Base-by-base conservation (phyloP, 2,329 filamentous ascomycete genomes). In the Hypoxylon sp. region DNA sequence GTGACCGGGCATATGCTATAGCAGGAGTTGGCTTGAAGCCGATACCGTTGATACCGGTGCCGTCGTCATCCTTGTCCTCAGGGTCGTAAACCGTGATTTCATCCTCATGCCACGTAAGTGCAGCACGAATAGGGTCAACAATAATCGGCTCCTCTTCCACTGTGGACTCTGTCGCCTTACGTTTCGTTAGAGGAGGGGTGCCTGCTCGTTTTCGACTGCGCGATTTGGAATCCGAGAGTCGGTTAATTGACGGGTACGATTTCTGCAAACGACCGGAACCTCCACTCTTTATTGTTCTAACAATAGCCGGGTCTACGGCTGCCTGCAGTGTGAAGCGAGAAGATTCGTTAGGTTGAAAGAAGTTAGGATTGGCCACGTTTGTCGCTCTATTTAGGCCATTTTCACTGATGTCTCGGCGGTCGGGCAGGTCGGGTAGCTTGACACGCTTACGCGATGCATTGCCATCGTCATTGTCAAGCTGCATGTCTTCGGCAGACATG, bases 11-110 rank as follows among this genome's bases (percentile, higher is more conserved):
- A 62, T 87, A 84, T 5, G 88, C 88, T 48, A 90, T 81, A 19
- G 87, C 87, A 5, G 88, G 82, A 0, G 88, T 90, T 1, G 89
- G 89, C 72, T 84, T 87, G 79, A 91, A 91, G 0, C 89, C 89
- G 65, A 91, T 87, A 4, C 89, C 89, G 75, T 91, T 90, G 73
- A 91, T 87, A 21, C 89, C 89, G 2, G 85, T 87, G 55, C 89
- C 89, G 73, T 91, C 89, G 73, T 91, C 89, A 68, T 91, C 89
- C 68, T 86, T 83, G 74, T 91, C 89, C 43, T 88, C 82, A 0
- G 88, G 86, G 71, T 90, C 86, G 76, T 90, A 89, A 28, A 90
- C 82, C 1, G 89, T 91, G 66, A 91, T 91, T 74, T 91, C 89
- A 71, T 90, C 86, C 69, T 90, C 87, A 72, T 88, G 88, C 89